Conservation (phyloP, 345 rosid species). For the Pelargonium nanum region DNA sequence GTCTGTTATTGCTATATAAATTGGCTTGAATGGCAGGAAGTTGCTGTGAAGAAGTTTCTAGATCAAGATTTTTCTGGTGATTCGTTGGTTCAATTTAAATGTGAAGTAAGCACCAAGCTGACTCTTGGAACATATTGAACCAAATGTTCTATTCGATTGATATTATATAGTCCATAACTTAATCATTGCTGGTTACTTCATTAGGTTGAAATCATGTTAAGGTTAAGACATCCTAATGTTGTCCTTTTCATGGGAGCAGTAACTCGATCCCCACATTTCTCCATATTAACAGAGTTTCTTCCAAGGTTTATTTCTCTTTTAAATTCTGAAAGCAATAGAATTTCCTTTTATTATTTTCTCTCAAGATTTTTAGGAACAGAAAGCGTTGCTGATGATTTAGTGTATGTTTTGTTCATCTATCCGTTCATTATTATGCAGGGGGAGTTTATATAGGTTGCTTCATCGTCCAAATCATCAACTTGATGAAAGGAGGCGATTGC, state of each 20-base stretch:
- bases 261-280: constrained; percentile 77
- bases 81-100: constrained; percentile 77
- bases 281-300: constrained; percentile 87
- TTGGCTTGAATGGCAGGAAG: constrained; percentile 52
- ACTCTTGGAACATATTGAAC: not conserved
- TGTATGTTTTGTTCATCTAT: not conserved
- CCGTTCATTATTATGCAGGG: constrained; percentile 38
- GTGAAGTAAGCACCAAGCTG: constrained; percentile 46
- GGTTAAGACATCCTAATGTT: constrained; percentile 93
- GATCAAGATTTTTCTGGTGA: constrained; percentile 92
- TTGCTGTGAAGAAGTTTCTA: constrained; percentile 91
- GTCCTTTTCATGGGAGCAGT: constrained; percentile 99
- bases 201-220: constrained; percentile 85
- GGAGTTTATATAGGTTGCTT: constrained; percentile 80
- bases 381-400: not conserved
- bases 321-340: not conserved
- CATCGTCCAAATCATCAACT: constrained; percentile 71
- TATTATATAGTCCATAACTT: not conserved
- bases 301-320: constrained; percentile 49
- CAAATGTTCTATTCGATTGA: constrained; percentile 7
- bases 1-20: constrained; percentile 2
- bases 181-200: not conserved
- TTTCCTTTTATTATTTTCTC: not conserved
- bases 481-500: constrained; percentile 81
- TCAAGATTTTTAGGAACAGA: too few species aligned